Evolutionary conservation across 1,139 yeast species (phyloP), one percentile per base, ranked within the genome.

Genomic region (Candida gigantensis): DNA sequence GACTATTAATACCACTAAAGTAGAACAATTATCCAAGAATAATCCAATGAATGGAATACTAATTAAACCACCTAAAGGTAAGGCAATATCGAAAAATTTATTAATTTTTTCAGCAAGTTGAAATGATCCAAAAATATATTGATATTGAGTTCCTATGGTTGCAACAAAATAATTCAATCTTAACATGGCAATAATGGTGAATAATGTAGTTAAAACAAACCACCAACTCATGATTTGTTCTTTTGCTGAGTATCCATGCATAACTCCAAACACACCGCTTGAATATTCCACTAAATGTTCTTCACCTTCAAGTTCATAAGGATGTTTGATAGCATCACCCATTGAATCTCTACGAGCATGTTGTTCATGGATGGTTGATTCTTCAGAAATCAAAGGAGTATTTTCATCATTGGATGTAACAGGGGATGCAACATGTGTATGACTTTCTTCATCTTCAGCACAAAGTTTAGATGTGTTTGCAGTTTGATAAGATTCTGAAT

Each of bases 101-200:
- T 67, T 69, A 40, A 70, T 55, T 18, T 47, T 26, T 19, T 55
- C 58, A 2, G 73, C 72, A 28, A 40, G 29, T 5, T 40, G 35
- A 3, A 52, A 34, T 0, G 69, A 61, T 24, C 54, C 55, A 41
- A 69, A 59, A 39, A 70, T 51, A 42, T 60, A 70, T n/a, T 67
- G 50, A 44, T 69, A 69, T 45, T 70, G 76, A n/a, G 72, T 56
- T 26, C 62, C 62, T 30, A 70, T 60, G 11, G 76, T 70, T 10
- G 75, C 73, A 24, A 70, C 74, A 50, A 70, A 70, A 46, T 70
- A 70, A 52, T 70, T 70, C 32, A 70, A 51, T 42, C 74, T 53
- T 42, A 70, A 58, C 75, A 70, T 70, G 52, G 62, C 71, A 31
- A 69, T 58, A 32, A 69, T 62, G 8, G 70, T 59, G 44, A 68